These are phyloP conservation scores for Hemisphaericaspora xylanilytica DNA, from an alignment of 1,139 yeast species.

Conservation along the genomic window DNA sequence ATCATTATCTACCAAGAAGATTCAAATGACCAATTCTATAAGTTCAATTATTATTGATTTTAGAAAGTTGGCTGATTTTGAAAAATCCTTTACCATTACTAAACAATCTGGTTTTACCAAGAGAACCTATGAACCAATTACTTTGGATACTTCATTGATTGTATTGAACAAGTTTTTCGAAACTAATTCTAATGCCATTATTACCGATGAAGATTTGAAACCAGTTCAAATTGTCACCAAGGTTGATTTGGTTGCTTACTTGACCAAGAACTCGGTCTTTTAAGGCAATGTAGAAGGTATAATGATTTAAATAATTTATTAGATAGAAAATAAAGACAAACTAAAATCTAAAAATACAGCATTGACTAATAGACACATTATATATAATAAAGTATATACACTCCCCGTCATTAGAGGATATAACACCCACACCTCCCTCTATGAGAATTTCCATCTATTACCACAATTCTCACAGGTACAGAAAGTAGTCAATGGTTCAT, in stretches of 20 bases:
- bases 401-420: no score
- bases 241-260: conserved; percentile 75
- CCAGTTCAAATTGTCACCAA: conserved; percentile 87
- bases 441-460: conserved; percentile 93
- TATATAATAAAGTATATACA: no score
- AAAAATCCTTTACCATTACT: conserved; percentile 62
- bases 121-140: conserved; percentile 64
- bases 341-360: no score
- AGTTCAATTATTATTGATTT: conserved; percentile 68
- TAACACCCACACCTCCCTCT: conserved; percentile 6
- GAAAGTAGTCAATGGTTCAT: conserved; percentile 96
- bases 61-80: conserved; percentile 67
- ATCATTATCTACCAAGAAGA: conserved; percentile 61
- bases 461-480: conserved; percentile 98
- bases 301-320: no score
- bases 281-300: conserved; percentile 1
- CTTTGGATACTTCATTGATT: conserved; percentile 63
- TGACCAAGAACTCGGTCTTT: conserved; percentile 35
- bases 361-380: no score
- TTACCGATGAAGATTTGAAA: conserved; percentile 66
- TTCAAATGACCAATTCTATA: conserved; percentile 60
- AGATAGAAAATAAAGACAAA: no score
- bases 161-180: conserved; percentile 80
- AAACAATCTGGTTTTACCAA: conserved; percentile 63
- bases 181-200: conserved; percentile 82